These are phyloP conservation scores for Kickxella alabastrina DNA, from an alignment of 192 early-diverging fungal genomes.

Conservation along the genomic window DNA sequence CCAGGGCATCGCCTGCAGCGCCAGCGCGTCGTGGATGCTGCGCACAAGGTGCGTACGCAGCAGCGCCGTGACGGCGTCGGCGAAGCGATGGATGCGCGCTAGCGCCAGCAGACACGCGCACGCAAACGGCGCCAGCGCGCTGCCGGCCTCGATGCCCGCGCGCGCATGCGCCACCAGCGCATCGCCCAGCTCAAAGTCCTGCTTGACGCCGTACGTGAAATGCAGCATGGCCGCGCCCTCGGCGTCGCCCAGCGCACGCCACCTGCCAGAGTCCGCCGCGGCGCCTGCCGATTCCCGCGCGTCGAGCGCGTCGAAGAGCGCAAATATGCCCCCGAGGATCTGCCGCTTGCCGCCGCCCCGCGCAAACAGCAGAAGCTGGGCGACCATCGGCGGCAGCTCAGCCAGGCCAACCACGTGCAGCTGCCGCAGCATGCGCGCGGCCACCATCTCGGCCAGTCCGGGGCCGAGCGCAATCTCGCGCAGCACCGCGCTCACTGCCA, in stretches of 20 bases:
- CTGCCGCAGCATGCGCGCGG: constrained; percentile 31
- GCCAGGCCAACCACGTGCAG: constrained; percentile 14
- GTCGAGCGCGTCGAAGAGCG: constrained; percentile 58
- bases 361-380: constrained; percentile 64
- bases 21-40: constrained; percentile 21
- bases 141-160: constrained; percentile 50
- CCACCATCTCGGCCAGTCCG: constrained; percentile 12
- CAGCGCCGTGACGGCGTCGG: constrained; percentile 50
- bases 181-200: constrained; percentile 59
- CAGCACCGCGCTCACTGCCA: constrained; percentile 26
- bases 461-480: constrained; percentile 27
- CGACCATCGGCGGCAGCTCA: constrained; percentile 63
- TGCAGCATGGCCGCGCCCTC: constrained; percentile 71
- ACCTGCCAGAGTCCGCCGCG: constrained; percentile 8
- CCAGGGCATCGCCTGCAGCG: constrained; percentile 14
- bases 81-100: constrained; percentile 68
- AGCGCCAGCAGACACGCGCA: constrained; percentile 64
- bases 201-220: constrained; percentile 66
- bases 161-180: constrained; percentile 35
- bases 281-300: neutral
- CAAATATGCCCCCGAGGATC: constrained; percentile 54
- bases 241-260: constrained; percentile 51
- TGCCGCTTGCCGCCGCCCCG: constrained; percentile 59
- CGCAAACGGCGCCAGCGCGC: constrained; percentile 57
- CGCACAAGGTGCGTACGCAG: constrained; percentile 20